These are phyloP conservation scores for Rhododendron mucronatum DNA, from an alignment of 148 eudicot genomes.

Conservation along the genomic window DNA sequence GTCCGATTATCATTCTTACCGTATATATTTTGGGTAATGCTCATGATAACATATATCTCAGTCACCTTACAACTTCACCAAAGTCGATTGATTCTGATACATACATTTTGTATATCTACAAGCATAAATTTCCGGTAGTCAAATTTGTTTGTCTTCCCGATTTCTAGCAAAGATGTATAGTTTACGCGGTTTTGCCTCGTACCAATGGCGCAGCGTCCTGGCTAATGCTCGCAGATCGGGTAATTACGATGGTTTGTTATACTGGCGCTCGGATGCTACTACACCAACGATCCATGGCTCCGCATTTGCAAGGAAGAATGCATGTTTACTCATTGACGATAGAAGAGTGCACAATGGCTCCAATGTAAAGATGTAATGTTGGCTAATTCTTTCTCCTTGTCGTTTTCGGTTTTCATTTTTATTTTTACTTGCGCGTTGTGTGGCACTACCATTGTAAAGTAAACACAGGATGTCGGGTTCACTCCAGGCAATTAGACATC, in stretches of 20 bases:
- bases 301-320: not conserved
- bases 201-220: not conserved
- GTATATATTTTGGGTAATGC: too few species aligned
- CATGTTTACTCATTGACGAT: not conserved
- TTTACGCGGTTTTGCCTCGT: not conserved
- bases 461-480: not conserved
- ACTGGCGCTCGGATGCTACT: not conserved
- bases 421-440: not conserved
- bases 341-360: not conserved
- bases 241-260: not conserved
- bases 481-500: not conserved
- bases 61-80: not conserved
- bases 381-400: not conserved
- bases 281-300: not conserved
- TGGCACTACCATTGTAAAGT: not conserved
- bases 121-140: too few species aligned
- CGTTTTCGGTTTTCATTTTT: not conserved
- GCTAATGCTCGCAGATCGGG: not conserved
- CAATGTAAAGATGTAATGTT: not conserved
- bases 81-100: too few species aligned
- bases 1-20: too few species aligned
- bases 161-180: not conserved
- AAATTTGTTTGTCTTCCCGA: too few species aligned
- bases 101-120: too few species aligned
- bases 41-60: too few species aligned